A percentile compares a stretch with the other conserved stretches of the same genome.
Evolutionary conservation across 176 grass and related monocot species (phyloP).

Genomic region (Elaeis guineensis): DNA sequence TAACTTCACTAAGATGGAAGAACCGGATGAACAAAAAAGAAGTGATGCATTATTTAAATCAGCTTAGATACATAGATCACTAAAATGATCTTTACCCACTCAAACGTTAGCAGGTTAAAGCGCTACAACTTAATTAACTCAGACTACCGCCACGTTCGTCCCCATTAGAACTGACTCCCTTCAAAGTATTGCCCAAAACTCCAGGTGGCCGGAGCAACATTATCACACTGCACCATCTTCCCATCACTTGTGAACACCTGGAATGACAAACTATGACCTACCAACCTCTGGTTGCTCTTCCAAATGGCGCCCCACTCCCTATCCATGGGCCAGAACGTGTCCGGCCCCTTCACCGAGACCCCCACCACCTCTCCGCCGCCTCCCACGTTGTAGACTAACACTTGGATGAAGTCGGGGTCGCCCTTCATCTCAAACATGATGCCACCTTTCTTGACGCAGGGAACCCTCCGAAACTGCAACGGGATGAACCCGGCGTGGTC

Average conservation of each 20-base stretch:
- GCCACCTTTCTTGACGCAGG: constrained; percentile 21
- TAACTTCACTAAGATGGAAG: too few relatives aligned
- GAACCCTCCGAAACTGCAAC: constrained; percentile 18
- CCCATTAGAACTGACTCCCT: not conserved
- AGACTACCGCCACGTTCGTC: too few relatives aligned
- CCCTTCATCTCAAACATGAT: constrained; percentile 28
- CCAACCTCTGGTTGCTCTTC: constrained; percentile 16
- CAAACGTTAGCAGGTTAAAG: too few relatives aligned
- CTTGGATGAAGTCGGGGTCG: constrained; percentile 18
- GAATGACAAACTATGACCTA: constrained; percentile 22
- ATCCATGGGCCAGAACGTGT: constrained; percentile 21
- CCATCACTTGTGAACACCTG: constrained; percentile 19
- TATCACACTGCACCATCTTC: constrained; percentile 8
- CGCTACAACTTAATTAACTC: too few relatives aligned
- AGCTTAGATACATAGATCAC: too few relatives aligned
- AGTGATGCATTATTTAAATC: too few relatives aligned
- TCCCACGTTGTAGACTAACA: constrained; percentile 33
- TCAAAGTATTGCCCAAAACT: constrained; percentile 21
- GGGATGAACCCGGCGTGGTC: constrained; percentile 27
- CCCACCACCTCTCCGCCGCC: constrained; percentile 17
- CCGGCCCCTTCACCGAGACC: constrained; percentile 22
- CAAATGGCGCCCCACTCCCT: constrained; percentile 33
- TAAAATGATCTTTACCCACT: too few relatives aligned
- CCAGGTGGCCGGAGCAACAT: constrained; percentile 26
- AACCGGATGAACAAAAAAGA: too few relatives aligned